phyloP scores from a whole-genome alignment of 768 basidiomycete species.

The Trametes cinnabarina region DNA sequence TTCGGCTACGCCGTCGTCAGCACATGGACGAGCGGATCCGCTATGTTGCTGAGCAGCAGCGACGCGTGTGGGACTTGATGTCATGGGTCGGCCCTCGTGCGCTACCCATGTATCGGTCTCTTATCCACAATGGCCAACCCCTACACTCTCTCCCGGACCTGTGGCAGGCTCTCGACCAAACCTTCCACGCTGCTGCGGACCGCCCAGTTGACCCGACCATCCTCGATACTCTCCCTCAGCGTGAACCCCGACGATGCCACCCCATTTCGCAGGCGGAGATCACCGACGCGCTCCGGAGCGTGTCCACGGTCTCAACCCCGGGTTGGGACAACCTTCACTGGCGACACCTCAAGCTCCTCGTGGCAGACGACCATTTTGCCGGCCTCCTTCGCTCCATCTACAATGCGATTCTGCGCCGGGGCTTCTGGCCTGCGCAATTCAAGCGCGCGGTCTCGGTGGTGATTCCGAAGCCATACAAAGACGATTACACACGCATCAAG shows the following conservation, averaged over 20 bases:
- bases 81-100: background rate
- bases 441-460: constrained; percentile 17
- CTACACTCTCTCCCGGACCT: background rate
- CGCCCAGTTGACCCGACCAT: constrained; percentile 1
- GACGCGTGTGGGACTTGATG: constrained; percentile 3
- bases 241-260: background rate
- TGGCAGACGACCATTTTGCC: background rate
- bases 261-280: constrained; percentile 6
- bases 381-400: background rate
- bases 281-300: constrained; percentile 4
- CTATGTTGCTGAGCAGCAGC: background rate
- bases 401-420: constrained; percentile 12
- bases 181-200: constrained; percentile 1
- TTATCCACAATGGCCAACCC: background rate
- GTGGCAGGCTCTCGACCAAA: constrained; percentile 1
- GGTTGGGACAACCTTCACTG: constrained; percentile 17
- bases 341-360: constrained; percentile 9
- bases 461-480: constrained; percentile 26
- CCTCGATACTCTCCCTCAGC: background rate
- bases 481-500: constrained; percentile 23
- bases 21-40: constrained; percentile 4
- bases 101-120: constrained; percentile 2
- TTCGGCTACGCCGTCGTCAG: background rate
- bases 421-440: constrained; percentile 15
- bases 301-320: constrained; percentile 15